These are phyloP conservation scores for Areca catechu DNA, from an alignment of 176 grass and related monocot species.

Conservation along the genomic window DNA sequence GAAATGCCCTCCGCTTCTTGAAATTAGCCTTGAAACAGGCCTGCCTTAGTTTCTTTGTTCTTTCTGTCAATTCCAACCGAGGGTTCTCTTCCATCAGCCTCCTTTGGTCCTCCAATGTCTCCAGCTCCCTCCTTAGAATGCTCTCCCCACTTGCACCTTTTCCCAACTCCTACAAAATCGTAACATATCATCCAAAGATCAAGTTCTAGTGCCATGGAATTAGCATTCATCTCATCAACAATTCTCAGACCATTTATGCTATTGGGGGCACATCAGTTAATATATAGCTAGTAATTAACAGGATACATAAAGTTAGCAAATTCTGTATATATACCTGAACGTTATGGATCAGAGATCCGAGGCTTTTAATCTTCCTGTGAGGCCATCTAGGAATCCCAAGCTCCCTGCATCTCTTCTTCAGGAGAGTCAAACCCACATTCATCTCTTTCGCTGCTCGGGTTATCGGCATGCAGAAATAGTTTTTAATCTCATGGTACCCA, in stretches of 20 bases:
- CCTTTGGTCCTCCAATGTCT: slow-evolving; percentile 37
- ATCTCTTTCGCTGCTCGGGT: slow-evolving; percentile 66
- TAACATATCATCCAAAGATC: neutral
- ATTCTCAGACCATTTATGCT: neutral
- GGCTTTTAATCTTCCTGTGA: slow-evolving; percentile 91
- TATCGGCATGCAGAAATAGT: slow-evolving; percentile 82
- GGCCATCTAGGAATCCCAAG: slow-evolving; percentile 74
- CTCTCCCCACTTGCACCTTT: slow-evolving; percentile 28
- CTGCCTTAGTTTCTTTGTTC: slow-evolving; percentile 78
- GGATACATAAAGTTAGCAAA: no score
- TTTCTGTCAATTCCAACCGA: slow-evolving; percentile 41
- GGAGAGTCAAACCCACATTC: slow-evolving; percentile 78
- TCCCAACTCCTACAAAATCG: slow-evolving; percentile 42
- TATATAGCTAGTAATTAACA: neutral
- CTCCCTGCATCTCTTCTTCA: slow-evolving; percentile 90
- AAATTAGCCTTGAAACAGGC: slow-evolving; percentile 82
- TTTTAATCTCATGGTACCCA: slow-evolving; percentile 40
- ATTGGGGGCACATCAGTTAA: neutral
- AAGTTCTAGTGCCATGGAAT: no score
- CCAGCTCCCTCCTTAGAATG: slow-evolving; percentile 34
- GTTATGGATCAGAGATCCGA: slow-evolving; percentile 62
- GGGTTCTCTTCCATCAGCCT: slow-evolving; percentile 64
- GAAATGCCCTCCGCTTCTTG: slow-evolving; percentile 45
- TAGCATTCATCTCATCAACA: neutral
- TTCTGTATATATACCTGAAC: slow-evolving; percentile 34